Conservation (phyloP, 169 alveolate genomes). For the Plasmodium fragile region DNA sequence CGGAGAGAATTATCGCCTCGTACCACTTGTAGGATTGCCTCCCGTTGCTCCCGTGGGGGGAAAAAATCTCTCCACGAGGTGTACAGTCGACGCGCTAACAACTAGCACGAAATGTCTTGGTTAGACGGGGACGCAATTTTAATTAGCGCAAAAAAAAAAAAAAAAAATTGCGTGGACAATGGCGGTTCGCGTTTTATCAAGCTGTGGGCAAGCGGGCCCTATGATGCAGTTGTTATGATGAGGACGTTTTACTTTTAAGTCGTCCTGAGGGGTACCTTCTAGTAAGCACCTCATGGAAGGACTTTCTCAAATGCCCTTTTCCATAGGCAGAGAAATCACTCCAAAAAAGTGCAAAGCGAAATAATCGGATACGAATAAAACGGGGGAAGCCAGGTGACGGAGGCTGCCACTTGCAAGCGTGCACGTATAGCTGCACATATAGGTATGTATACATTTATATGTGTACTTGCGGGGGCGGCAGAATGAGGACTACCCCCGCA, state of each 20-base stretch:
- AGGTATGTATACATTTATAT: background rate
- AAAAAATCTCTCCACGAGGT: background rate
- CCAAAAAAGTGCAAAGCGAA: background rate
- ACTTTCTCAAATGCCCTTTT: background rate
- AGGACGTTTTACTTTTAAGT: background rate
- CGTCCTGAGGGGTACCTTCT: background rate
- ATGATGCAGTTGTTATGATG: background rate
- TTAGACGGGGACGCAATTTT: background rate
- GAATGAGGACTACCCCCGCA: background rate
- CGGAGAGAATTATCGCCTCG: background rate
- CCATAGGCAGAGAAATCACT: background rate
- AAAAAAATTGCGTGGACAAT: background rate
- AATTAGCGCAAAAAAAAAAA: background rate
- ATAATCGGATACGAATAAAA: background rate
- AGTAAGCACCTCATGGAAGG: background rate
- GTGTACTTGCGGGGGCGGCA: background rate
- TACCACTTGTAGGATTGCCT: background rate
- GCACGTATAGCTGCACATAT: background rate
- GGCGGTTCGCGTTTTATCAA: background rate
- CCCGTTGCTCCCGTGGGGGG: background rate
- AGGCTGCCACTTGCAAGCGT: constrained; percentile 1
- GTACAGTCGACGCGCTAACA: background rate
- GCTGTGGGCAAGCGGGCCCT: background rate
- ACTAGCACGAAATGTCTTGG: background rate
- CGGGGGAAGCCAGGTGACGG: background rate